Conservation (phyloP, 2,329 filamentous ascomycete species). For the Apiospora malaysiana region DNA sequence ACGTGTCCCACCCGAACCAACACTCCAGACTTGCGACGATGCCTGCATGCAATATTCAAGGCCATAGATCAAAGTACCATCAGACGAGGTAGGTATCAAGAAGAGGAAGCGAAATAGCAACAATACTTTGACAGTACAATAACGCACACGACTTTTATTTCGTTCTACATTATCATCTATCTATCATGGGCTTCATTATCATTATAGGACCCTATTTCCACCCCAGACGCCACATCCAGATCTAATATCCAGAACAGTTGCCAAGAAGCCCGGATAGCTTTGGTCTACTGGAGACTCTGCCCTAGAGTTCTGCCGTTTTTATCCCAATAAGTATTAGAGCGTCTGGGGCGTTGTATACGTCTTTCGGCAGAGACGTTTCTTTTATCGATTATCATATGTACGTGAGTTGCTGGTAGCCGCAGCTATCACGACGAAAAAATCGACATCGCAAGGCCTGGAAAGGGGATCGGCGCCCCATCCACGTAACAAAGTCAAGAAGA, state of each 20-base stretch:
- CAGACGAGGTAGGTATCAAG: not conserved
- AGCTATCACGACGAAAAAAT: not conserved
- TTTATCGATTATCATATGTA: not conserved
- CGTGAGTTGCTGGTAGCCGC: not conserved
- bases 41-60: not conserved
- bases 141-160: slow-evolving; percentile 36
- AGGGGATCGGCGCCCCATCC: not conserved
- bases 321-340: not conserved
- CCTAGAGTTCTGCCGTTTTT: slow-evolving; percentile 6
- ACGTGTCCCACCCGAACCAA: not conserved
- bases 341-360: not conserved
- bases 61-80: not conserved
- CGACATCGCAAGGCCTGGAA: not conserved
- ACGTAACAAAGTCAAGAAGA: not conserved
- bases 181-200: slow-evolving; percentile 41
- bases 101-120: not conserved
- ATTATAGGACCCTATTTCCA: slow-evolving; percentile 30
- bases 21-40: not conserved
- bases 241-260: slow-evolving; percentile 16
- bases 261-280: slow-evolving; percentile 1
- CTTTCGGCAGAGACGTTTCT: not conserved
- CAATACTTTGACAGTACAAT: slow-evolving; percentile 21
- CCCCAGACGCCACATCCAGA: slow-evolving; percentile 19
- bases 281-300: not conserved
- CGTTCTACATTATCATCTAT: slow-evolving; percentile 40